Evolutionary conservation across 768 basidiomycete genomes (phyloP), one percentile per base, ranked within the genome.

Genomic region (Holtermannia corniformis): DNA sequence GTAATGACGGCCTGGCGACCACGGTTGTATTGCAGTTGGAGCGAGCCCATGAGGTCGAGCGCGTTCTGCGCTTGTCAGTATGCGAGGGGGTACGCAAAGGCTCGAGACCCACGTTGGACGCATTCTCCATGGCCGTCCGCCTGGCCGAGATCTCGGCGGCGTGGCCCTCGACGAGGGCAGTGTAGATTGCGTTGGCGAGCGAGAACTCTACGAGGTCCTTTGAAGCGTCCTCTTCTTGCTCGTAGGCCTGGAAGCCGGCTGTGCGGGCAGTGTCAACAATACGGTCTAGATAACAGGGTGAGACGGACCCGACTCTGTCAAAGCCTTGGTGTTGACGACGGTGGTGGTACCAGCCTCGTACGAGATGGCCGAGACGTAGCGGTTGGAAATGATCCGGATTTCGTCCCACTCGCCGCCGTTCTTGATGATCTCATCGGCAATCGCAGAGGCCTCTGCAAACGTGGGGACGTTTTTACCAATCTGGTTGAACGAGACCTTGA

Each of bases 51-150:
- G 91, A 96, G 95, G 75, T 92, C 91, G 27, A 76, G 77, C 53
- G 95, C 95, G 74, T 99, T 97, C 83, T 72, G 56, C 14, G 13
- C n/a, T n/a, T 24, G 20, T 41, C 42, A 47, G 47, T n/a, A 21
- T 41, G 52, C n/a, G n/a, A 41, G 12, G 20, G 16, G 16, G 26
- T 45, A 28, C n/a, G n/a, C n/a, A n/a, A n/a, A n/a, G n/a, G 27
- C 2, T 14, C 37, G 24, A 27, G 11, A 60, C 67, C 46, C 58
- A 70, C 69, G 69, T 99, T 99, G 61, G 92, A 90, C 45, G 93
- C 93, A 70, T 90, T 97, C 81, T 97, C 95, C 95, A 99, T 99
- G 67, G 95, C 95, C 63, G 93, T 96, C 63, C 93, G 85, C 74
- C 93, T 83, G 48, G 59, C 59, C 52, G 67, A 72, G 55, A 74